phyloP scores from a whole-genome alignment of 768 basidiomycete genomes.

The Hygrophorus russula region DNA sequence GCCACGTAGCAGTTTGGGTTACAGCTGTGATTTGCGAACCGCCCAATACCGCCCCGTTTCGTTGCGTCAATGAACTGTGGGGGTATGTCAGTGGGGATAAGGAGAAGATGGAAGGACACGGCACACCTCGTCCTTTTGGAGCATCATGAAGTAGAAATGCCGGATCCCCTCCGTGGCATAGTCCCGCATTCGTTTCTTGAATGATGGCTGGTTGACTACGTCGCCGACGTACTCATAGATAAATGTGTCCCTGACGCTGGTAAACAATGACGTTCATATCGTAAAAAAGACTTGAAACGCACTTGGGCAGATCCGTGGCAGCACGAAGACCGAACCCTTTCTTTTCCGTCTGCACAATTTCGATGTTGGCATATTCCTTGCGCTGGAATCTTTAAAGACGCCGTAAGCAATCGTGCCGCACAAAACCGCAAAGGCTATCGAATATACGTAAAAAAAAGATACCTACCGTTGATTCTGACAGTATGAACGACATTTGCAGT shows the following conservation, averaged over 20 bases:
- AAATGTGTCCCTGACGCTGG: conserved; percentile 60
- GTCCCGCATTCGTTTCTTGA: conserved; percentile 88
- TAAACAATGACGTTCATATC: not conserved
- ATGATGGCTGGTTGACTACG: conserved; percentile 77
- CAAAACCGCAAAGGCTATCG: too few species aligned
- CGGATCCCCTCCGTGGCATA: conserved; percentile 89
- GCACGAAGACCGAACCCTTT: conserved; percentile 93
- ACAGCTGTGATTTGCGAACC: conserved; percentile 97
- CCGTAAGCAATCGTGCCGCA: too few species aligned
- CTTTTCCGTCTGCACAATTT: conserved; percentile 88
- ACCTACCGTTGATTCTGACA: conserved; percentile 92
- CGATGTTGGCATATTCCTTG: conserved; percentile 73
- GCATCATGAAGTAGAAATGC: conserved; percentile 99
- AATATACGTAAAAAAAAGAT: not conserved
- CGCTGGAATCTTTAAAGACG: conserved; percentile 61
- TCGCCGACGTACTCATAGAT: conserved; percentile 99
- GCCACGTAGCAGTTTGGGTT: conserved; percentile 97
- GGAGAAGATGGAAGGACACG: not conserved
- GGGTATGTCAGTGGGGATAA: not conserved
- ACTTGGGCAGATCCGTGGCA: conserved; percentile 54
- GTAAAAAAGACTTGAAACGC: conserved; percentile 15
- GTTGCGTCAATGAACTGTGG: conserved; percentile 95
- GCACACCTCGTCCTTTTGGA: conserved; percentile 91
- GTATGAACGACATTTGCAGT: conserved; percentile 71
- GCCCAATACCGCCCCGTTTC: conserved; percentile 90